Base-by-base conservation (phyloP, 495 filamentous ascomycete species). In the Articulospora tetracladia region DNA sequence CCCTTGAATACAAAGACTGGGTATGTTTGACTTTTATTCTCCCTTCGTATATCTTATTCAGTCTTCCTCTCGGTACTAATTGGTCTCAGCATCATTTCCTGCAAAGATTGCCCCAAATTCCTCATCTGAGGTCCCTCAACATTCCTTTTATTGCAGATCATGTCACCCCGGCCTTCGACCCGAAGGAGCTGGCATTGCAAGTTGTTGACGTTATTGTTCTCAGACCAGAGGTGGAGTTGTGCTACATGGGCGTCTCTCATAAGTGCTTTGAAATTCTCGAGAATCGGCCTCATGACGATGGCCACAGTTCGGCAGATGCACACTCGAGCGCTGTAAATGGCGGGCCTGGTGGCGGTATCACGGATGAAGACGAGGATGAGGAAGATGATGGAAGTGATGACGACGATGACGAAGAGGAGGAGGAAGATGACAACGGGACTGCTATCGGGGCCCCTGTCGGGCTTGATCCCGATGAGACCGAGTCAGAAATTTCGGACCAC, bases 241-340 rank as follows among this genome's bases (percentile, higher is more conserved):
- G 85, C 63, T 96, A 96, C 66, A 76, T 94, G 59, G 93, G 90
- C n/a, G 82, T 96, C 49, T 75, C 79, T 30, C 74, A 71, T 7
- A 96, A 95, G 71, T 97, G 93, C 72, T 97, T 91, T 67, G 92
- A 97, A 69, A 89, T 97, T 51, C 76, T 92, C 10, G 93, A 97
- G 70, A 78, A 77, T 36, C 78, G 77, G 23, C 73, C 73, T 15
- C 73, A 80, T 53, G 78, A 83, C n/a, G 75, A 77, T 50, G 69
- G 54, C 30, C 71, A 69, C 63, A 66, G 66, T 53, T 55, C 56
- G 49, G 53, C 64, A 39, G 73, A 76, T 53, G 53, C 66, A 19
- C 59, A 68, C 19, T 57, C 64, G 20, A 68, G 65, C 47, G 56
- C 68, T 36, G 60, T 58, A 23, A 61, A 59, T 15, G 57, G 32